These are phyloP conservation scores for Larix sibirica DNA, from an alignment of 83 land plant species.

Conservation along the genomic window DNA sequence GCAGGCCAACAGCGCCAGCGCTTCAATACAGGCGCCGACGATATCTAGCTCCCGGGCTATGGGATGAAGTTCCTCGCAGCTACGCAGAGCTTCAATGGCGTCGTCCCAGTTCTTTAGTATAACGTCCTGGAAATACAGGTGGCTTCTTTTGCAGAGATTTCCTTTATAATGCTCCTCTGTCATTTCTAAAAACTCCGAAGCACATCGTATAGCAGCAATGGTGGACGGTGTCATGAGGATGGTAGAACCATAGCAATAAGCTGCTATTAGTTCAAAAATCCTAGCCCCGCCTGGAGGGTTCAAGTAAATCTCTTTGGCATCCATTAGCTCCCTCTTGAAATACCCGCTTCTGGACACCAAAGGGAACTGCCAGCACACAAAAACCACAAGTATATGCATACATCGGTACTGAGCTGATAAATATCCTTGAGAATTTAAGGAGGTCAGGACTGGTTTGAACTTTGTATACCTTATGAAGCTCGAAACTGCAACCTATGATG, in stretches of 20 bases:
- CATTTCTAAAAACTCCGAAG: constrained; percentile 15
- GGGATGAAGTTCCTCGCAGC: constrained; percentile 10
- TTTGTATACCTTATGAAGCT: constrained; percentile 12
- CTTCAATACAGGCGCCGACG: constrained; percentile 1
- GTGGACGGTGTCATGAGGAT: constrained; percentile 8
- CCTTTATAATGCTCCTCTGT: not conserved
- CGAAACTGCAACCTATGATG: not conserved
- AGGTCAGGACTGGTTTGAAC: not conserved
- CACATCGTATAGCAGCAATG: constrained; percentile 12
- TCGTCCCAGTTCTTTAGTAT: constrained; percentile 11
- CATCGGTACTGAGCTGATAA: not conserved
- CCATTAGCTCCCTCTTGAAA: constrained; percentile 5
- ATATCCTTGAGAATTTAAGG: not conserved
- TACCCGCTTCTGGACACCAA: constrained; percentile 15
- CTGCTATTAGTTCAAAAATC: constrained; percentile 1
- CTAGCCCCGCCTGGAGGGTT: constrained; percentile 13
- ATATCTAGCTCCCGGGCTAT: not conserved
- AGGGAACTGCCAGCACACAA: constrained; percentile 12
- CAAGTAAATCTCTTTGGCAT: constrained; percentile 1
- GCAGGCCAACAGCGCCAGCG: not conserved
- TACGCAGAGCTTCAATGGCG: constrained; percentile 9
- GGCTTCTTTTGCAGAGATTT: constrained; percentile 63
- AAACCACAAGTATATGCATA: not conserved
- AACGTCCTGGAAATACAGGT: constrained; percentile 18
- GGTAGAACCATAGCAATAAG: constrained; percentile 8